Conservation (phyloP, 176 grass and related monocot species). For the Oryza meyeriana region DNA sequence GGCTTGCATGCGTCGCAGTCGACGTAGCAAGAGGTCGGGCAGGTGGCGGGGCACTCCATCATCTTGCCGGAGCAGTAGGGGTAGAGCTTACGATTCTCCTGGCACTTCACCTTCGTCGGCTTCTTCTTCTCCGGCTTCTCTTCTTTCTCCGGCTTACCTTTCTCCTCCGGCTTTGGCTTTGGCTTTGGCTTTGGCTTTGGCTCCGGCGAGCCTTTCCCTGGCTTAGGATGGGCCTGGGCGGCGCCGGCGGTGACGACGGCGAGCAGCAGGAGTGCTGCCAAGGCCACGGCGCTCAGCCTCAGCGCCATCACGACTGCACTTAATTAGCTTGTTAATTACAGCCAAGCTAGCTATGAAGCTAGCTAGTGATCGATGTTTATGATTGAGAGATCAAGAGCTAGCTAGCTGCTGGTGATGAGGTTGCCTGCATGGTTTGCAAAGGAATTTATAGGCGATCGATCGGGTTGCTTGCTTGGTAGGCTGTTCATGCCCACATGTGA, state of each 20-base stretch:
- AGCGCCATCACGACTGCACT: neutral
- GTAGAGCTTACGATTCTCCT: neutral
- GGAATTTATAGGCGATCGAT: neutral
- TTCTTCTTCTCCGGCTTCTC: neutral
- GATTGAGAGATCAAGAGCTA: neutral
- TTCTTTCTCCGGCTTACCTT: accelerated
- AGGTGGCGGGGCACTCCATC: conserved; percentile 22
- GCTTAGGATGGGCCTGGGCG: neutral
- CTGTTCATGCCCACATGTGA: neutral
- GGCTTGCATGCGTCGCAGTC: conserved; percentile 32
- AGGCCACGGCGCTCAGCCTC: neutral
- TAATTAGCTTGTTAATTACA: neutral
- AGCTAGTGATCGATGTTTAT: neutral
- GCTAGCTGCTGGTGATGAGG: neutral
- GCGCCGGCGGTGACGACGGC: neutral
- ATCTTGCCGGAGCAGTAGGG: conserved; percentile 5
- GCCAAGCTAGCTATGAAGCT: neutral
- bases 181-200: neutral
- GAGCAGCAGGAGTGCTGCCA: conserved; percentile 2
- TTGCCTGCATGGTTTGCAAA: neutral
- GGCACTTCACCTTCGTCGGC: conserved; percentile 33
- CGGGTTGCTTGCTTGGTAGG: neutral
- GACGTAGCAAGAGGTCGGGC: conserved; percentile 18
- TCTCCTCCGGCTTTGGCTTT: neutral
- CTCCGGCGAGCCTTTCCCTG: neutral